phyloP scores from a whole-genome alignment of 2,329 filamentous ascomycete genomes.

The Coniochaeta sp. region DNA sequence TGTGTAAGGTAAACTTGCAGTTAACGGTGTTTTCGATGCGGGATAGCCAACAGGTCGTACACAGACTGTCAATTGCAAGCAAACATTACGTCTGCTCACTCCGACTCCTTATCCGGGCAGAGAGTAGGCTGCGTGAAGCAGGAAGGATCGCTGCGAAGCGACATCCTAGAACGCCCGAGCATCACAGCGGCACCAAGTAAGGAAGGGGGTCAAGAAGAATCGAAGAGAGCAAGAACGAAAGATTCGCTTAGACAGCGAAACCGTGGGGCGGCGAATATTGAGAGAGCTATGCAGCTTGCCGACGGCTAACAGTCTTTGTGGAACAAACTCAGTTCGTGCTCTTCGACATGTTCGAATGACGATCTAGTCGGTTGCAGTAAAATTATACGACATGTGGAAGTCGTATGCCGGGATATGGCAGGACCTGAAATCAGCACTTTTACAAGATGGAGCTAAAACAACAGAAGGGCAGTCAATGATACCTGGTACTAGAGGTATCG shows the following conservation, averaged over 20 bases:
- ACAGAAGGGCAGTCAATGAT: too few species aligned
- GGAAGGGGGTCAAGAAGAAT: not conserved
- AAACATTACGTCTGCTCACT: not conserved
- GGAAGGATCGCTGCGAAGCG: not conserved
- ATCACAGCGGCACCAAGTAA: not conserved
- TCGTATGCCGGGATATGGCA: not conserved
- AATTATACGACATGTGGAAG: not conserved
- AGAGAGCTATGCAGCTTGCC: not conserved
- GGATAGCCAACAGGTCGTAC: not conserved
- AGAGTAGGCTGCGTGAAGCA: not conserved
- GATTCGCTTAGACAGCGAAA: not conserved
- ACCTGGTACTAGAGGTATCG: too few species aligned
- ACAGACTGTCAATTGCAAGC: not conserved
- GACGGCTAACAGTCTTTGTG: not conserved
- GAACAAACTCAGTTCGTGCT: not conserved
- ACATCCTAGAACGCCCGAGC: not conserved
- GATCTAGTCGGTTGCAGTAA: not conserved
- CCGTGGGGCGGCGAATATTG: not conserved
- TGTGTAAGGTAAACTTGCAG: not conserved
- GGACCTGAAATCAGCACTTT: not conserved
- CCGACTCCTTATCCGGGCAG: not conserved
- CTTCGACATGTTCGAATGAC: not conserved
- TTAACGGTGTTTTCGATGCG: not conserved
- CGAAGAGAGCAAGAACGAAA: not conserved
- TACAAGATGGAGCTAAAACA: too few species aligned